These are phyloP conservation scores for Epicoccum sorghinum DNA, from an alignment of 2,329 filamentous ascomycete species.

Conservation along the genomic window DNA sequence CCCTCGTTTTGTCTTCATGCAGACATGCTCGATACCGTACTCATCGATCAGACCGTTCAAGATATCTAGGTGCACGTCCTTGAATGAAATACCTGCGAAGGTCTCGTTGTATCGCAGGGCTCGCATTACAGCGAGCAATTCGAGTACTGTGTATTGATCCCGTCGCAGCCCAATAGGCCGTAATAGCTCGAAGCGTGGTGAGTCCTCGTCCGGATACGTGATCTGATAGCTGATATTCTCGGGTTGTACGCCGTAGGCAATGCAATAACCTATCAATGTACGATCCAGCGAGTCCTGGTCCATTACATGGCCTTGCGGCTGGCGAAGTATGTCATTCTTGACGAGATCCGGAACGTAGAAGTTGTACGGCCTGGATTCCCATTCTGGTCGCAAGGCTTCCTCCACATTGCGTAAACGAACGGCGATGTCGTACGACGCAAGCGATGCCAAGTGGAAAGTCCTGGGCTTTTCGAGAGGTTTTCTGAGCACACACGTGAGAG, in stretches of 20 bases:
- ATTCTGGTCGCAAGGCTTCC: conserved; percentile 69
- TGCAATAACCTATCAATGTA: conserved; percentile 71
- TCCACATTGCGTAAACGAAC: conserved; percentile 66
- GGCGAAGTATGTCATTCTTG: conserved; percentile 42
- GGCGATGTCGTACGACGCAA: conserved; percentile 68
- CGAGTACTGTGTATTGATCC: conserved; percentile 63
- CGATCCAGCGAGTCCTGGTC: conserved; percentile 68
- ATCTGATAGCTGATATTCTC: conserved; percentile 61
- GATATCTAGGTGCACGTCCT: conserved; percentile 66
- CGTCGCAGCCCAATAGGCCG: conserved; percentile 59
- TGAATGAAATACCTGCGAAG: conserved; percentile 72
- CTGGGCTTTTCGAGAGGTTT: conserved; percentile 62
- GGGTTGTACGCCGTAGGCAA: conserved; percentile 71
- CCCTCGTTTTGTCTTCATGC: conserved; percentile 61
- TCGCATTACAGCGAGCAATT: conserved; percentile 73
- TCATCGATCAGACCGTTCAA: conserved; percentile 67
- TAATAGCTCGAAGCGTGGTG: conserved; percentile 69
- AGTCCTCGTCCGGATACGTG: conserved; percentile 61
- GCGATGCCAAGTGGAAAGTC: conserved; percentile 67
- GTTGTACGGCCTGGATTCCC: conserved; percentile 67
- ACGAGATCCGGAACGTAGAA: conserved; percentile 64
- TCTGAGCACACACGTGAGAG: conserved; percentile 36
- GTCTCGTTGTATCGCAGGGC: conserved; percentile 73
- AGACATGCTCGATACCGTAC: conserved; percentile 67
- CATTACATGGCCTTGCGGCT: conserved; percentile 58